Evolutionary conservation across 2,329 filamentous ascomycete genomes (phyloP).

Genomic region (Fonsecaea pedrosoi): DNA sequence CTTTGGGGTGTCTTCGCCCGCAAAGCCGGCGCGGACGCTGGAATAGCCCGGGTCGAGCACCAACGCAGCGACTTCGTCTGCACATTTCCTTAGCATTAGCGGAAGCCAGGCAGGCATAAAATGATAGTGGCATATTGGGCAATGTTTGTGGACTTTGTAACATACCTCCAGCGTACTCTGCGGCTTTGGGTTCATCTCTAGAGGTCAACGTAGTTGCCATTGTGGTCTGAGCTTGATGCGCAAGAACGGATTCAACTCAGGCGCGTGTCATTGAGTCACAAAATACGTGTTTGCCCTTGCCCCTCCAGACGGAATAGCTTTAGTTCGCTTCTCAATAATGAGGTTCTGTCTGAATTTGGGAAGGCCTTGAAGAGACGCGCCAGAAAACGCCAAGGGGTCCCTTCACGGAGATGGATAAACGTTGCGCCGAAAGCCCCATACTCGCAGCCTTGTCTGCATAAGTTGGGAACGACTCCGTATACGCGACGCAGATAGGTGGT

Average conservation of each 20-base stretch:
- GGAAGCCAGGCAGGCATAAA: not conserved
- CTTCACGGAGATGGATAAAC: not conserved
- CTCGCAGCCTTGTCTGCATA: not conserved
- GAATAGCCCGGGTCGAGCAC: slow-evolving; percentile 95
- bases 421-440: not conserved
- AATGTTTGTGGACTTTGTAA: slow-evolving; percentile 18
- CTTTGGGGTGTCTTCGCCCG: slow-evolving; percentile 96
- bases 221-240: not conserved
- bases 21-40: slow-evolving; percentile 90
- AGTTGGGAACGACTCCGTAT: too few relatives aligned
- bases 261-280: not conserved
- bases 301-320: not conserved
- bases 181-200: slow-evolving; percentile 49
- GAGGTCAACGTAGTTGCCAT: slow-evolving; percentile 37
- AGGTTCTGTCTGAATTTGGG: not conserved
- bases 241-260: not conserved
- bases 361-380: not conserved
- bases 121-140: slow-evolving; percentile 5
- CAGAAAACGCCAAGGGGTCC: not conserved
- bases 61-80: slow-evolving; percentile 96
- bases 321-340: not conserved
- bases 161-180: slow-evolving; percentile 59
- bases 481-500: too few relatives aligned
- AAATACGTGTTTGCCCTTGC: not conserved
- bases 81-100: slow-evolving; percentile 3